Conservation (phyloP, 2,329 filamentous ascomycete species). For the Apiospora saccharicola region DNA sequence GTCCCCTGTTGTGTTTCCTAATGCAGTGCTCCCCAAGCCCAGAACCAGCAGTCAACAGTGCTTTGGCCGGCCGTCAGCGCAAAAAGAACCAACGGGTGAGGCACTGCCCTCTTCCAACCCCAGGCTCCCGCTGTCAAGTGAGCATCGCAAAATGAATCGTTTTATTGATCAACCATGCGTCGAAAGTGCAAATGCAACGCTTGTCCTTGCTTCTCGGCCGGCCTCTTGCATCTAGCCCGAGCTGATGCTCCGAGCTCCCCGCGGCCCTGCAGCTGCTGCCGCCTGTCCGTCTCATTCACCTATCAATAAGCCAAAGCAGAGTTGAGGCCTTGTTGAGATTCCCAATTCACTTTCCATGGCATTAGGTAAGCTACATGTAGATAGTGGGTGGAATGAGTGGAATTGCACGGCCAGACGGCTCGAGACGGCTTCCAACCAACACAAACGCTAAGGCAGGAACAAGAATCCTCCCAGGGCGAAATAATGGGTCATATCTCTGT, state of each 20-base stretch:
- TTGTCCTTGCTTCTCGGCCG: neutral
- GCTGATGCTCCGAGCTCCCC: neutral
- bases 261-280: neutral
- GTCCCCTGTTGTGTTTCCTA: constrained; percentile 12
- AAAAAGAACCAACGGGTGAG: neutral
- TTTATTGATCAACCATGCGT: constrained; percentile 13
- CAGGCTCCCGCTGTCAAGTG: constrained; percentile 14
- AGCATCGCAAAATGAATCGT: constrained; percentile 10
- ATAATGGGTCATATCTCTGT: neutral
- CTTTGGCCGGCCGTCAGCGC: neutral
- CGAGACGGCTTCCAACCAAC: neutral
- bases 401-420: neutral
- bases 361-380: neutral
- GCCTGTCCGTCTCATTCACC: neutral
- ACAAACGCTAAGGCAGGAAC: constrained; percentile 18
- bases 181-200: neutral
- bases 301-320: neutral
- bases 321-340: neutral
- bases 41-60: neutral
- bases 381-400: neutral
- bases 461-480: constrained; percentile 1
- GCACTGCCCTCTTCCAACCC: constrained; percentile 3
- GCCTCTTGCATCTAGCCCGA: neutral
- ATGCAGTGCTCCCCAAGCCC: constrained; percentile 4
- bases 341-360: neutral